phyloP scores from a whole-genome alignment of 2,329 filamentous ascomycete species.

The Neocucurbitaria cava region DNA sequence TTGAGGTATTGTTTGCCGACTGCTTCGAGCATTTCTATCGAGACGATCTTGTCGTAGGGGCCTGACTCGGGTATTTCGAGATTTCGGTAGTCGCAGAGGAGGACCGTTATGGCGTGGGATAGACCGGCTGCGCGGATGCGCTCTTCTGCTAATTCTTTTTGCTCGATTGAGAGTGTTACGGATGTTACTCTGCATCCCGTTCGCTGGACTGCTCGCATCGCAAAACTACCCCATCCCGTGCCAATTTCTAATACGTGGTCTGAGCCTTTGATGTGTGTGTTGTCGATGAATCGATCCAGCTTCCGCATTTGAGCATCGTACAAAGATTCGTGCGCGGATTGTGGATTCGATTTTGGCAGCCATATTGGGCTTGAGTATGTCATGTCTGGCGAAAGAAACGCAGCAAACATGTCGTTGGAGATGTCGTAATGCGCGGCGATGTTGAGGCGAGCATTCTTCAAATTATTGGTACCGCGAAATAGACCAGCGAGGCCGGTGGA shows the following conservation, averaged over 20 bases:
- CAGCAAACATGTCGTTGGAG: conserved; percentile 77
- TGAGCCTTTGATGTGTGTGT: conserved; percentile 66
- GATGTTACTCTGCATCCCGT: conserved; percentile 74
- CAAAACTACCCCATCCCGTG: conserved; percentile 77
- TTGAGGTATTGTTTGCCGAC: conserved; percentile 72
- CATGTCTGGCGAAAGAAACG: conserved; percentile 77
- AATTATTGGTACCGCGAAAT: conserved; percentile 55
- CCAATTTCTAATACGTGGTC: conserved; percentile 79
- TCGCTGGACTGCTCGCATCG: conserved; percentile 70
- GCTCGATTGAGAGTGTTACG: conserved; percentile 72
- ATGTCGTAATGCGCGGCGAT: conserved; percentile 78
- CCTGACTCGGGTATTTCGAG: conserved; percentile 58
- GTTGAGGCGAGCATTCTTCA: conserved; percentile 64
- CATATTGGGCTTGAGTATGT: conserved; percentile 77
- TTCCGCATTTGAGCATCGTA: conserved; percentile 73
- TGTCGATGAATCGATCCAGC: conserved; percentile 69
- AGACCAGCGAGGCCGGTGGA: conserved; percentile 65
- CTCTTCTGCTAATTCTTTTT: conserved; percentile 71
- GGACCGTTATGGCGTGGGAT: conserved; percentile 66
- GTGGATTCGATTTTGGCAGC: conserved; percentile 54
- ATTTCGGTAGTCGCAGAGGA: conserved; percentile 72
- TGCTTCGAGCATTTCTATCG: conserved; percentile 80
- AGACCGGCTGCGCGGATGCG: conserved; percentile 68
- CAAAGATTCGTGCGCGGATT: conserved; percentile 61
- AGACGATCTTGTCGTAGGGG: conserved; percentile 73